Percentiles rank a stretch among this genome's conserved stretches.
Conservation (phyloP, 2,329 filamentous ascomycete genomes). For the Ceratocystis destructans region DNA sequence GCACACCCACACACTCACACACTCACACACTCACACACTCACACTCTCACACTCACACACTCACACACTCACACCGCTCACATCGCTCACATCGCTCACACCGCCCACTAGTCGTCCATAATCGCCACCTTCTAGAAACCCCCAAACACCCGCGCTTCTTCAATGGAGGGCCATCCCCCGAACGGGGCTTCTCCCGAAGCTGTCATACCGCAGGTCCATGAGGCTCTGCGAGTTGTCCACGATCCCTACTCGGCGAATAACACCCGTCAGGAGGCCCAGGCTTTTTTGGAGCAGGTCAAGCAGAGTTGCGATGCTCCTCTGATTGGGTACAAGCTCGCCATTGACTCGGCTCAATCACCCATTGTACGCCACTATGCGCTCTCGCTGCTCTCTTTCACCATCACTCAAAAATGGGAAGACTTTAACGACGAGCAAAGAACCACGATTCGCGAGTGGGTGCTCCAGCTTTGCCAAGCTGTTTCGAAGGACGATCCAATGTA, state of each 20-base stretch:
- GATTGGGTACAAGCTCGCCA: slow-evolving; percentile 72
- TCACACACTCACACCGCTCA: background rate
- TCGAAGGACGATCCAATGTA: slow-evolving; percentile 62
- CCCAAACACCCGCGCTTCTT: background rate
- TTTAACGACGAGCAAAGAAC: slow-evolving; percentile 55
- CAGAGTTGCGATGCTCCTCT: slow-evolving; percentile 63
- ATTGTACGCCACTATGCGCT: slow-evolving; percentile 88
- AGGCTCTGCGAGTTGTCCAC: slow-evolving; percentile 80
- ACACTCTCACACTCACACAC: background rate
- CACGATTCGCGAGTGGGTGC: slow-evolving; percentile 59
- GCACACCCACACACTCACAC: background rate
- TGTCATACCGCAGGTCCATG: slow-evolving; percentile 55
- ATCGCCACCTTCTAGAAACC: background rate
- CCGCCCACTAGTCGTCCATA: background rate
- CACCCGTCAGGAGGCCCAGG: slow-evolving; percentile 65
- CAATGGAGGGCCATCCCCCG: slow-evolving; percentile 21
- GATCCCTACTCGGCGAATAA: slow-evolving; percentile 67
- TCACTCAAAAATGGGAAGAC: slow-evolving; percentile 70
- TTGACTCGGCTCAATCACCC: slow-evolving; percentile 58
- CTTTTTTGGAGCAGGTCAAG: slow-evolving; percentile 79
- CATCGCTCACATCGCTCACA: background rate
- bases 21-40: background rate
- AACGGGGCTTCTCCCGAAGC: slow-evolving; percentile 30
- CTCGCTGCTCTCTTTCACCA: slow-evolving; percentile 77
- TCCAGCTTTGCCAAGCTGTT: slow-evolving; percentile 62